Conservation (phyloP, 2,329 filamentous ascomycete species). For the Arthroderma sp. region DNA sequence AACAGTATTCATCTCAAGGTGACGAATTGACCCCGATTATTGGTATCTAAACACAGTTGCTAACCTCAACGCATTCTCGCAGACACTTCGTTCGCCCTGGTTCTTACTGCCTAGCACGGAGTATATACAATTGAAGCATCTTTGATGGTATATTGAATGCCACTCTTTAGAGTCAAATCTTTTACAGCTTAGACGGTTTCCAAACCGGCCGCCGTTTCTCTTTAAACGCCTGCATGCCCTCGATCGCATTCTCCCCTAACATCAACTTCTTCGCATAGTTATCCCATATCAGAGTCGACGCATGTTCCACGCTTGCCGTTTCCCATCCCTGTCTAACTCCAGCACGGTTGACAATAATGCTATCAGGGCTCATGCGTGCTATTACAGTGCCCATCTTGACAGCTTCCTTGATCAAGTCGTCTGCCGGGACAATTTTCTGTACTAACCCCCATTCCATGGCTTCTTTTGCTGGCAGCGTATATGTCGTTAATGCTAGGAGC, state of each 20-base stretch:
- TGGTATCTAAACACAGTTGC: too few relatives aligned
- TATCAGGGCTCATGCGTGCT: conserved; percentile 56
- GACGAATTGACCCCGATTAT: too few relatives aligned
- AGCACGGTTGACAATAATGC: conserved; percentile 56
- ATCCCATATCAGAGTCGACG: conserved; percentile 69
- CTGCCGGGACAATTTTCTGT: conserved; percentile 50
- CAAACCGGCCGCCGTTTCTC: conserved; percentile 80
- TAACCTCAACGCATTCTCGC: neutral
- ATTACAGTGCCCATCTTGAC: conserved; percentile 50
- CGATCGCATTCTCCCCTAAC: conserved; percentile 65
- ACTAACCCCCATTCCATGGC: conserved; percentile 54
- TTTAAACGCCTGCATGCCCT: conserved; percentile 82
- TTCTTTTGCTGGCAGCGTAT: conserved; percentile 47
- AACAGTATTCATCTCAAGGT: too few relatives aligned
- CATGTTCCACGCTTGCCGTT: conserved; percentile 48
- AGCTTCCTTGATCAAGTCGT: conserved; percentile 60
- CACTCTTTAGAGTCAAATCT: neutral
- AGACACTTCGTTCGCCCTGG: neutral
- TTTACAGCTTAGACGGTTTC: conserved; percentile 53
- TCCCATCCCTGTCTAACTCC: conserved; percentile 62
- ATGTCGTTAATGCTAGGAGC: conserved; percentile 58
- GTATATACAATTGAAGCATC: neutral
- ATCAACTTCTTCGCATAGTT: conserved; percentile 74
- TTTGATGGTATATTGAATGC: neutral
- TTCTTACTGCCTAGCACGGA: too few relatives aligned